Percentiles rank a stretch among this genome's conserved stretches.
phyloP scores from a whole-genome alignment of 202 grass and related monocot genomes.

The Eragrostis tef region DNA sequence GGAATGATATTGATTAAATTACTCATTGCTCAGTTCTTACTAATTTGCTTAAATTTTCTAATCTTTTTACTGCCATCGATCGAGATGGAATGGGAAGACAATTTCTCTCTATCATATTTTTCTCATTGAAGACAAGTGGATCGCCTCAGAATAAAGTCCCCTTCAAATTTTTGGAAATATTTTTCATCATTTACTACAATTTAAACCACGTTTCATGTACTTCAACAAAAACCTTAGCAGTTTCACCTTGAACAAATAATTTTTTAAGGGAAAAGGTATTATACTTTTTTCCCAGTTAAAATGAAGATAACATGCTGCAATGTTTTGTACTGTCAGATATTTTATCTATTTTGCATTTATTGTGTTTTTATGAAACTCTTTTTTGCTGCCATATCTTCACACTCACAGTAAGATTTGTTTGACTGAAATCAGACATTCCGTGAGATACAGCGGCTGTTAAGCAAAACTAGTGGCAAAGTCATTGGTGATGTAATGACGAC shows the following conservation, averaged over 20 bases:
- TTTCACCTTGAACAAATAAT: slow-evolving; percentile 7
- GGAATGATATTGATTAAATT: slow-evolving; percentile 2
- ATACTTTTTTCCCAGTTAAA: background rate
- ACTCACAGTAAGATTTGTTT: background rate
- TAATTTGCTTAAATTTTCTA: background rate
- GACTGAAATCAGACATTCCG: slow-evolving; percentile 67
- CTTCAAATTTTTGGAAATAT: background rate
- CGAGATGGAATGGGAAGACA: background rate
- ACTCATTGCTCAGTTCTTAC: background rate
- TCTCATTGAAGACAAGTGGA: slow-evolving; percentile 4
- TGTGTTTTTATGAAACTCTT: background rate
- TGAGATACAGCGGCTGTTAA: slow-evolving; percentile 86
- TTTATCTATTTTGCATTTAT: slow-evolving; percentile 20
- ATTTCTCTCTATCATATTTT: slow-evolving; percentile 11
- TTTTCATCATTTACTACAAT: background rate
- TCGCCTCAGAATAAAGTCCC: background rate
- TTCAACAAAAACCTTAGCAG: background rate
- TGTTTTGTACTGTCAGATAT: background rate
- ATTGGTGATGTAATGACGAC: slow-evolving; percentile 88
- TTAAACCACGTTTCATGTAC: background rate
- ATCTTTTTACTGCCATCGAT: background rate
- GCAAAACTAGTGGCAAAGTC: slow-evolving; percentile 85
- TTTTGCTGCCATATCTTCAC: background rate
- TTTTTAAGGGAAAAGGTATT: background rate
- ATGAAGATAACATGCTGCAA: background rate